A percentile compares a stretch with the other conserved stretches of the same genome.
Evolutionary conservation across 768 basidiomycete species (phyloP).

Genomic region (Panus rudis): DNA sequence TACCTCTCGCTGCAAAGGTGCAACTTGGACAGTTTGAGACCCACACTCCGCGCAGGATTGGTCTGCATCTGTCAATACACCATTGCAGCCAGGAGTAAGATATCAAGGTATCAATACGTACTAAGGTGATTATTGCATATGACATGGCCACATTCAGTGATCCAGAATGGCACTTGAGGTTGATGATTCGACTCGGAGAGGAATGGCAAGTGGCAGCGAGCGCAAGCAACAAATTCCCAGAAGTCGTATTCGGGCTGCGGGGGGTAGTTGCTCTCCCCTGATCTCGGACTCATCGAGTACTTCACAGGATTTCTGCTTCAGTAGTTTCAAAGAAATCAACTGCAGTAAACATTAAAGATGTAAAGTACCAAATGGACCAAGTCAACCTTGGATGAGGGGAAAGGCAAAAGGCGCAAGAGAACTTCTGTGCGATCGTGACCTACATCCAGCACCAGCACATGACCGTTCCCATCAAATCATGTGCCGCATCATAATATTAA

Average conservation of each 20-base stretch:
- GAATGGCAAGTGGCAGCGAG: slow-evolving; percentile 65
- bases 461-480: no score
- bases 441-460: no score
- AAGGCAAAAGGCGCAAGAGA: no score
- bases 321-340: no score
- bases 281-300: no score
- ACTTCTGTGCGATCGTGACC: no score
- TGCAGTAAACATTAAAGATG: no score
- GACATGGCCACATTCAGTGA: slow-evolving; percentile 84
- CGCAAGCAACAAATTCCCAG: slow-evolving; percentile 76
- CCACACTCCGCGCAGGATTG: slow-evolving; percentile 73
- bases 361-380: no score
- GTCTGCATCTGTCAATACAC: slow-evolving; percentile 49
- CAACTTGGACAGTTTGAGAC: slow-evolving; percentile 53
- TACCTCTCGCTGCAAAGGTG: slow-evolving; percentile 71
- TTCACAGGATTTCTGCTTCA: no score
- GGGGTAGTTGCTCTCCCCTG: no score
- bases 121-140: slow-evolving; percentile 83
- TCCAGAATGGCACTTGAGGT: slow-evolving; percentile 72
- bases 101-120: slow-evolving; percentile 26
- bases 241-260: slow-evolving; percentile 46
- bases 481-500: no score
- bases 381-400: no score
- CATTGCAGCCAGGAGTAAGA: background rate
- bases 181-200: slow-evolving; percentile 38